Evolutionary conservation across 2,329 filamentous ascomycete genomes (phyloP).

Genomic region (Alternaria burnsii): DNA sequence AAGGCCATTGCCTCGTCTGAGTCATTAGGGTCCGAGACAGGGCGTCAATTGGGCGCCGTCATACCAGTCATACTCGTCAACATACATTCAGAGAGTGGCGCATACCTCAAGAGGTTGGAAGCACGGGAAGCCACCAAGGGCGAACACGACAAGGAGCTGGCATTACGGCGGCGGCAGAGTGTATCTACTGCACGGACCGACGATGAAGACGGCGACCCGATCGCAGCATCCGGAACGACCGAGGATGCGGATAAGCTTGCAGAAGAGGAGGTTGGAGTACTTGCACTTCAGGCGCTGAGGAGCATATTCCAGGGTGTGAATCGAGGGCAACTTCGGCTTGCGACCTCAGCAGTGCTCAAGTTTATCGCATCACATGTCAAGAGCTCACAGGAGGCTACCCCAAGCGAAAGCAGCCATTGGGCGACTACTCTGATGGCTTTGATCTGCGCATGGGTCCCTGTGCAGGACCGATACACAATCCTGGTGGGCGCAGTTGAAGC

Average conservation of each 20-base stretch:
- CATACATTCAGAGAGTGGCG: conserved; percentile 76
- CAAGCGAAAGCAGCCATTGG: conserved; percentile 70
- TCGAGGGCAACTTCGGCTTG: conserved; percentile 79
- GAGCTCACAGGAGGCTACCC: conserved; percentile 48
- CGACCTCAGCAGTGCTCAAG: conserved; percentile 75
- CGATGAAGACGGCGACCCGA: conserved; percentile 70
- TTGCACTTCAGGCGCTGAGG: conserved; percentile 86
- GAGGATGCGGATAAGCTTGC: conserved; percentile 89
- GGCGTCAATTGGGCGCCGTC: conserved; percentile 78
- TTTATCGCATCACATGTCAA: conserved; percentile 66
- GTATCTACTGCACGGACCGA: conserved; percentile 78
- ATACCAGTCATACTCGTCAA: conserved; percentile 89
- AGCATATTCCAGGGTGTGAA: conserved; percentile 86
- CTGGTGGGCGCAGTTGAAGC: conserved; percentile 82
- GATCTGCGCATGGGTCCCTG: conserved; percentile 85
- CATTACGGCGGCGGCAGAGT: conserved; percentile 75
- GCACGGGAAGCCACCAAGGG: conserved; percentile 73
- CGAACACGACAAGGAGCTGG: conserved; percentile 70
- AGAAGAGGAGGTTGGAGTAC: conserved; percentile 84
- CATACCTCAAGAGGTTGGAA: conserved; percentile 73
- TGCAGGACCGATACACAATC: conserved; percentile 93
- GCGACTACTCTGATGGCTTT: conserved; percentile 82
- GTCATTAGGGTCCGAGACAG: conserved; percentile 76
- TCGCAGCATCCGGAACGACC: conserved; percentile 79
- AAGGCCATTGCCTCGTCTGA: conserved; percentile 83